These are phyloP conservation scores for Jatropha curcas DNA, from an alignment of 345 rosid species.

Conservation along the genomic window DNA sequence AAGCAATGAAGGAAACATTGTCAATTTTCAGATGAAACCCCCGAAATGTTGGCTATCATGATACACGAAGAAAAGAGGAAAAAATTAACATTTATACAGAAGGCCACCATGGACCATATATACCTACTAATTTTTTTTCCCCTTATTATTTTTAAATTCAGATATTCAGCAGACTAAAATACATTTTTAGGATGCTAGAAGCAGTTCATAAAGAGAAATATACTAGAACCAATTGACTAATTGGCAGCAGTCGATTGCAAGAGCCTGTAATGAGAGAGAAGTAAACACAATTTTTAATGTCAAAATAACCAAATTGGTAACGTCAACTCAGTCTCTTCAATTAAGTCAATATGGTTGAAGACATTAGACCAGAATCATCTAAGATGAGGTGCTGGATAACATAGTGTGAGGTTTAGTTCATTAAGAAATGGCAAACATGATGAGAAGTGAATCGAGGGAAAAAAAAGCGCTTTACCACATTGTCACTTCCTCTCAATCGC, in stretches of 20 bases:
- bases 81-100: background rate
- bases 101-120: background rate
- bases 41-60: too few species aligned
- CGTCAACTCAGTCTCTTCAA: too few species aligned
- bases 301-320: too few species aligned
- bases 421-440: background rate
- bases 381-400: background rate
- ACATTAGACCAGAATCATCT: background rate
- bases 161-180: background rate
- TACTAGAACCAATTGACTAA: background rate
- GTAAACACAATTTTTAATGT: background rate
- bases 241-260: background rate
- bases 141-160: background rate
- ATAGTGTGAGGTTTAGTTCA: background rate
- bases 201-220: background rate
- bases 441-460: constrained; percentile 3
- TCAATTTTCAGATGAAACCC: constrained; percentile 6
- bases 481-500: constrained; percentile 91
- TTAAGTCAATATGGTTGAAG: background rate
- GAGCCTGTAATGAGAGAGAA: background rate
- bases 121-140: background rate
- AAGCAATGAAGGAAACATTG: constrained; percentile 10
- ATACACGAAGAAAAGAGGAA: background rate
- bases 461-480: constrained; percentile 56
- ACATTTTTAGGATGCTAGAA: background rate